Evolutionary conservation across 2,329 filamentous ascomycete genomes (phyloP).

Genomic region (Mariannaea sp.): DNA sequence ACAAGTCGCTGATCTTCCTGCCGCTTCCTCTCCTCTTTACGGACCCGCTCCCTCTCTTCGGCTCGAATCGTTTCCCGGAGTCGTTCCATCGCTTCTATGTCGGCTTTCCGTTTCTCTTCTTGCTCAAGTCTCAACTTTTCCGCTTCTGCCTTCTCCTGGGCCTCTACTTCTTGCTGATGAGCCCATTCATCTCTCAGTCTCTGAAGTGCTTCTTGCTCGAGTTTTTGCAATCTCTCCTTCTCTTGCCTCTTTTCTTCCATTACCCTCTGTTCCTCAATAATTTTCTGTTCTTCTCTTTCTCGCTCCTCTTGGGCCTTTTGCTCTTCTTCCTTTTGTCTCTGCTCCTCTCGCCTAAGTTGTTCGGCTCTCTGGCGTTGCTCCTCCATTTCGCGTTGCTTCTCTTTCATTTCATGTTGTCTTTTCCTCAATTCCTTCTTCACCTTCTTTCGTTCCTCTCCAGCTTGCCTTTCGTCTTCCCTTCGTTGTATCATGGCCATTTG

Average conservation of each 20-base stretch:
- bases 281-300: neutral
- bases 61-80: neutral
- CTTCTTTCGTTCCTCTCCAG: neutral
- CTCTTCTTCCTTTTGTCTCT: neutral
- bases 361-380: neutral
- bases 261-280: neutral
- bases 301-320: neutral
- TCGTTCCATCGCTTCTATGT: neutral
- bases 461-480: neutral
- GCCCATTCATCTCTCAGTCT: constrained; percentile 6
- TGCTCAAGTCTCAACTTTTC: neutral
- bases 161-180: neutral
- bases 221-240: neutral
- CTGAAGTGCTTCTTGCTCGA: constrained; percentile 7
- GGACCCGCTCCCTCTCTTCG: neutral
- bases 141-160: neutral
- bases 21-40: neutral
- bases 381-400: neutral
- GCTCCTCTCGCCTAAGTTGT: neutral
- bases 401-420: neutral
- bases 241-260: neutral
- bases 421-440: neutral
- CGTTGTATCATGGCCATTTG: constrained; percentile 4
- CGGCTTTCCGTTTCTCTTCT: neutral
- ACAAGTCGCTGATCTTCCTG: neutral